Conservation (phyloP, 2,329 filamentous ascomycete genomes). For the Dryadomyces quercivorus region DNA sequence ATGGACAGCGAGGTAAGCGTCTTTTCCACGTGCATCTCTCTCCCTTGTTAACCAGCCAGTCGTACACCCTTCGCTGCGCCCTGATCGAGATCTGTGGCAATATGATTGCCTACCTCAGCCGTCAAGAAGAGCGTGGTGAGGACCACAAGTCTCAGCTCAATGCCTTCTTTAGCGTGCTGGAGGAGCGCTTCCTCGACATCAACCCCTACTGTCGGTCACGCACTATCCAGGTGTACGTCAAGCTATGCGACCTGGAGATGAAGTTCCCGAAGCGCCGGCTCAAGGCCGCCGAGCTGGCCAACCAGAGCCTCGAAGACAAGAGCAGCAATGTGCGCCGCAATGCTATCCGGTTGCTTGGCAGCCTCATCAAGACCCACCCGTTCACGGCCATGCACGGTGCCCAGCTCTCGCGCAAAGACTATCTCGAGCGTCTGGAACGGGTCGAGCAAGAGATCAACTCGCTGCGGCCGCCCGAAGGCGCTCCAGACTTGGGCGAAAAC, state of each 20-base stretch:
- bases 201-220: slow-evolving; percentile 93
- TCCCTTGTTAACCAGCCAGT: slow-evolving; percentile 34
- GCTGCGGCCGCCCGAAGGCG: slow-evolving; percentile 64
- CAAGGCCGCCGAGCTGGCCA: slow-evolving; percentile 74
- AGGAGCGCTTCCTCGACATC: slow-evolving; percentile 90
- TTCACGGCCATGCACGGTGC: slow-evolving; percentile 88
- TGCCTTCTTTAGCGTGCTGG: slow-evolving; percentile 91
- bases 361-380: slow-evolving; percentile 85
- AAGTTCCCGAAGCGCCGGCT: slow-evolving; percentile 92
- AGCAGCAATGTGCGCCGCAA: slow-evolving; percentile 95
- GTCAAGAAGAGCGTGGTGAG: slow-evolving; percentile 80
- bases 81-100: slow-evolving; percentile 97
- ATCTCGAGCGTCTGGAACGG: slow-evolving; percentile 68
- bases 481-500: slow-evolving; percentile 59
- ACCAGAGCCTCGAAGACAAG: slow-evolving; percentile 87
- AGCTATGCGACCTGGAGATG: slow-evolving; percentile 84
- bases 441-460: slow-evolving; percentile 74
- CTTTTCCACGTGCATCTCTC: slow-evolving; percentile 7
- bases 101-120: slow-evolving; percentile 80
- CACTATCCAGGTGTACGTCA: slow-evolving; percentile 85
- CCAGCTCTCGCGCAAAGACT: slow-evolving; percentile 72
- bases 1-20: slow-evolving; percentile 74
- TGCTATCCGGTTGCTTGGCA: slow-evolving; percentile 81
- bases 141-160: slow-evolving; percentile 92
- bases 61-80: slow-evolving; percentile 84